These are phyloP conservation scores for Xylaria palmicola DNA, from an alignment of 495 filamentous ascomycete species.

Conservation along the genomic window DNA sequence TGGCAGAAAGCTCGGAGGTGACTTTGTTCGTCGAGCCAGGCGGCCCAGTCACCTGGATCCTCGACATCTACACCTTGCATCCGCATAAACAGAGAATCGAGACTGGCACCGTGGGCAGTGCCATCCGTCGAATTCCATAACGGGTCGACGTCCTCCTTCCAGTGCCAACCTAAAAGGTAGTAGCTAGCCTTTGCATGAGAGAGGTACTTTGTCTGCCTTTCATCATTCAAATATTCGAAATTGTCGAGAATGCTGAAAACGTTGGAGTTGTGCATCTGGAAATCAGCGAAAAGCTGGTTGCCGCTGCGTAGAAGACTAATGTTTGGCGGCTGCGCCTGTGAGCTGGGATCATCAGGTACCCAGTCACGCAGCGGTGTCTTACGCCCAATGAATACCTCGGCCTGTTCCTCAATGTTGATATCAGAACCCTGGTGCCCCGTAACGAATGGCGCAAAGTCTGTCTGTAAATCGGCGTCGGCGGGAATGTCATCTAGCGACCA, in stretches of 20 bases:
- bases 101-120: not conserved
- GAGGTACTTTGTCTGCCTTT: constrained; percentile 20
- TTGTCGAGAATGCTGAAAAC: constrained; percentile 53
- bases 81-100: not conserved
- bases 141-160: not conserved
- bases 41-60: not conserved
- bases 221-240: constrained; percentile 35
- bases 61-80: constrained; percentile 48
- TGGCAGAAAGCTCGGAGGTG: constrained; percentile 34
- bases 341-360: constrained; percentile 16
- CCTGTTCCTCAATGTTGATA: constrained; percentile 37
- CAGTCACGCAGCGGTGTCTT: constrained; percentile 24
- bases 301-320: constrained; percentile 37
- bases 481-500: constrained; percentile 35
- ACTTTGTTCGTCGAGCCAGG: constrained; percentile 11
- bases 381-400: constrained; percentile 53
- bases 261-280: constrained; percentile 45
- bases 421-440: not conserved
- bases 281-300: constrained; percentile 55
- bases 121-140: not conserved
- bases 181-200: constrained; percentile 40
- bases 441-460: constrained; percentile 51
- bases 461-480: constrained; percentile 41
- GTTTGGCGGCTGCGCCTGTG: constrained; percentile 12
- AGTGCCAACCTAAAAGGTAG: constrained; percentile 55